Evolutionary conservation across 352 stramenopile genomes (phyloP).

Genomic region (Globisporangium acanthophoron): DNA sequence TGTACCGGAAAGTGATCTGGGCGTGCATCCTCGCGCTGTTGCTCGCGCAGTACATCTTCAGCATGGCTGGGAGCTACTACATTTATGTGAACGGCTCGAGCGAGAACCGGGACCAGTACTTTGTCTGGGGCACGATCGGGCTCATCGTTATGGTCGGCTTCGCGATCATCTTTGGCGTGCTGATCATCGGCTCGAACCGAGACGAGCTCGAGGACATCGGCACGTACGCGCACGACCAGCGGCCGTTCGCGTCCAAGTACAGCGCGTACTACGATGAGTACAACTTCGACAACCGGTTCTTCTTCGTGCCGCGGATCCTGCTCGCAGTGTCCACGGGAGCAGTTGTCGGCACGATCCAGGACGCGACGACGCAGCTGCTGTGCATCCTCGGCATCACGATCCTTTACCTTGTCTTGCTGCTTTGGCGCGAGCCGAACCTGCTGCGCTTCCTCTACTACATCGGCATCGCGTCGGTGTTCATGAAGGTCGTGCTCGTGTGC

Average conservation of each 20-base stretch:
- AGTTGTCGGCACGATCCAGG: slow-evolving; percentile 62
- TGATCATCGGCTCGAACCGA: slow-evolving; percentile 57
- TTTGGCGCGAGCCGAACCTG: slow-evolving; percentile 68
- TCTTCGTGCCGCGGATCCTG: slow-evolving; percentile 78
- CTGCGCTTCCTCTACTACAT: slow-evolving; percentile 84
- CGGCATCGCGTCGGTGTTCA: slow-evolving; percentile 63
- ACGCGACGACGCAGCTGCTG: slow-evolving; percentile 68
- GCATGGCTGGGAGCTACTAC: slow-evolving; percentile 77
- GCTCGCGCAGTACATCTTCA: slow-evolving; percentile 83
- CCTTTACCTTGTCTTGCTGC: slow-evolving; percentile 63
- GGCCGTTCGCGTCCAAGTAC: slow-evolving; percentile 77
- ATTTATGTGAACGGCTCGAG: slow-evolving; percentile 40
- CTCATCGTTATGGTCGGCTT: slow-evolving; percentile 45
- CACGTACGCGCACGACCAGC: slow-evolving; percentile 71
- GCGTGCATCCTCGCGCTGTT: slow-evolving; percentile 60
- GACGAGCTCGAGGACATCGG: slow-evolving; percentile 73
- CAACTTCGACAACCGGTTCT: slow-evolving; percentile 88
- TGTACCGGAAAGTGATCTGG: slow-evolving; percentile 84
- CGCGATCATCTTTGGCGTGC: slow-evolving; percentile 59
- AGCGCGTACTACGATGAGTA: slow-evolving; percentile 87
- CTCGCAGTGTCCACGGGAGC: slow-evolving; percentile 63
- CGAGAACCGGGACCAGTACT: slow-evolving; percentile 26
- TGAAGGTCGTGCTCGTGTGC: slow-evolving; percentile 78
- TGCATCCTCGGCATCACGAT: slow-evolving; percentile 65
- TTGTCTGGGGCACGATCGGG: slow-evolving; percentile 34